Conservation (phyloP, 495 filamentous ascomycete species). For the Xylaria nigripes region DNA sequence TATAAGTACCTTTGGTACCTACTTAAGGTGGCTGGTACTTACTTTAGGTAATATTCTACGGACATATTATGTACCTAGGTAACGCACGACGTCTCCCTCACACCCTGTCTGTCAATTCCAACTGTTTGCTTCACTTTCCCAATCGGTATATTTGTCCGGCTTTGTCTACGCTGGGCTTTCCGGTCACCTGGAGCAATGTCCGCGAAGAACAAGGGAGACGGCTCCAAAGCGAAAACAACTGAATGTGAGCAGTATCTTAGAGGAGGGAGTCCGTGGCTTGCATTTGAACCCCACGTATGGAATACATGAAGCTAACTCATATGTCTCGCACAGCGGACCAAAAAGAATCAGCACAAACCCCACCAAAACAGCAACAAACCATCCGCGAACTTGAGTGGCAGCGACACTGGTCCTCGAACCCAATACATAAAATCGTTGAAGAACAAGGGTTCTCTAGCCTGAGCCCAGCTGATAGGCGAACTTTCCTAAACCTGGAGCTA, state of each 20-base stretch:
- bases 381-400: slow-evolving; percentile 29
- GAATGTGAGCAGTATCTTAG: slow-evolving; percentile 18
- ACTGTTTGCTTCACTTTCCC: not conserved
- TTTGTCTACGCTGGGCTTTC: not conserved
- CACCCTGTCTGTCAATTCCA: not conserved
- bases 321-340: slow-evolving; percentile 11
- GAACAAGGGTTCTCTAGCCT: slow-evolving; percentile 28
- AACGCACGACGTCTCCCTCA: too few species aligned
- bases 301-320: slow-evolving; percentile 1
- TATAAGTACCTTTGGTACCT: too few species aligned
- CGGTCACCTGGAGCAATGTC: slow-evolving; percentile 16
- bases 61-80: too few species aligned
- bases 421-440: slow-evolving; percentile 26
- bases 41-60: too few species aligned
- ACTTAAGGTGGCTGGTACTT: too few species aligned
- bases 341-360: slow-evolving; percentile 13
- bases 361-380: slow-evolving; percentile 20
- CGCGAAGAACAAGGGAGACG: slow-evolving; percentile 24
- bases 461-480: slow-evolving; percentile 29
- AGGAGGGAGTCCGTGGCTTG: not conserved
- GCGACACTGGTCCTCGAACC: slow-evolving; percentile 31
- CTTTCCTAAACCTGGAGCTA: slow-evolving; percentile 27
- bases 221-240: slow-evolving; percentile 16
- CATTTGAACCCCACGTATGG: not conserved
- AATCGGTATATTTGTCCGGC: not conserved